phyloP scores from a whole-genome alignment of 768 basidiomycete genomes.

The Steccherinum ochraceum region DNA sequence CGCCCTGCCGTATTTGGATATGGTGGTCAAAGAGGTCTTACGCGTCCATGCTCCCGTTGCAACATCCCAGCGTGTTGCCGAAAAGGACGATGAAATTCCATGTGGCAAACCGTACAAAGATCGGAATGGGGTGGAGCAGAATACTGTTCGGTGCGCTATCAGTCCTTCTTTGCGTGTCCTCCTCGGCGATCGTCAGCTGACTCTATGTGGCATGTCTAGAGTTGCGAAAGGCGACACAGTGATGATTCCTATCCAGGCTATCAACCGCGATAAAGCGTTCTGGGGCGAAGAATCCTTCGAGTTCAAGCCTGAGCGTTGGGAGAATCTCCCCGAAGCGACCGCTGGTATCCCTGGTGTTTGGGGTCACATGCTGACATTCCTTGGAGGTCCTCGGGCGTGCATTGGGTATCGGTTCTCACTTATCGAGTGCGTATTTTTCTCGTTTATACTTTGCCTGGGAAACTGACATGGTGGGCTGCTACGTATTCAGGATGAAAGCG shows the following conservation, averaged over 20 bases:
- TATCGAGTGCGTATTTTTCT: slow-evolving; percentile 38
- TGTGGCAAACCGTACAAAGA: slow-evolving; percentile 27
- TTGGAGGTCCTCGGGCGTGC: slow-evolving; percentile 58
- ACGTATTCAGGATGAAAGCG: slow-evolving; percentile 23
- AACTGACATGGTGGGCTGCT: not conserved
- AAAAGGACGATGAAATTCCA: slow-evolving; percentile 45
- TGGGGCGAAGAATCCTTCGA: slow-evolving; percentile 59
- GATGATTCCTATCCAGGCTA: slow-evolving; percentile 43
- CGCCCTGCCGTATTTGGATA: slow-evolving; percentile 64
- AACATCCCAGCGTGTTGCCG: slow-evolving; percentile 39
- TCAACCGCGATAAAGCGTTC: slow-evolving; percentile 46
- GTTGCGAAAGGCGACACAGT: slow-evolving; percentile 20
- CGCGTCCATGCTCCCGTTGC: slow-evolving; percentile 50
- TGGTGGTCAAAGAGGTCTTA: slow-evolving; percentile 53
- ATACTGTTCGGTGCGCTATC: slow-evolving; percentile 23
- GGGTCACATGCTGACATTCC: slow-evolving; percentile 53
- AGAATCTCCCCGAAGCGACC: slow-evolving; percentile 33
- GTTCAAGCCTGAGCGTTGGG: slow-evolving; percentile 36
- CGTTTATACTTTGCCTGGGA: not conserved
- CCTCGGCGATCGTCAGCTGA: slow-evolving; percentile 26
- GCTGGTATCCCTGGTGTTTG: slow-evolving; percentile 50
- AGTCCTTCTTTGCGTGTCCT: not conserved
- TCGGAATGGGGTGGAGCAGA: slow-evolving; percentile 9
- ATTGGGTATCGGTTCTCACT: slow-evolving; percentile 64
- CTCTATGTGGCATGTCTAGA: slow-evolving; percentile 35